Evolutionary conservation across 306 rosid genomes (phyloP).

Genomic region (Lathyrus sativus): DNA sequence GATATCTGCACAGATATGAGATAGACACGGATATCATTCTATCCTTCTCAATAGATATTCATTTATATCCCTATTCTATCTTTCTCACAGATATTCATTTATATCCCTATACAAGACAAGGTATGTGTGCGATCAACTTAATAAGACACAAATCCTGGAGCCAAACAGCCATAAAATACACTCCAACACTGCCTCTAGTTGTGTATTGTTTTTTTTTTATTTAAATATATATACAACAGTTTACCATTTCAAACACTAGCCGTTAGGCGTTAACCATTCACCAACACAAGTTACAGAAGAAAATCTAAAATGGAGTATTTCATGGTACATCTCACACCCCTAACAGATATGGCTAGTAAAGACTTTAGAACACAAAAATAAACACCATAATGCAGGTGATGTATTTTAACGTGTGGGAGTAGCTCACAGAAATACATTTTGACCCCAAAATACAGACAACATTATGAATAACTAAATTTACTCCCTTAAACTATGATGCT

Average conservation of each 20-base stretch:
- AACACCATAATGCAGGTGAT: conserved; percentile 16
- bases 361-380: conserved; percentile 10
- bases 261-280: background rate
- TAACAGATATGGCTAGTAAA: background rate
- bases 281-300: background rate
- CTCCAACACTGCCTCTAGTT: background rate
- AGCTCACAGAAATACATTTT: background rate
- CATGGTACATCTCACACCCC: conserved; percentile 1
- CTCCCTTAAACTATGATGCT: conserved; percentile 27
- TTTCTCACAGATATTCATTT: too few species aligned
- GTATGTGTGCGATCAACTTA: too few species aligned
- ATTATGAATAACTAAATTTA: conserved; percentile 18
- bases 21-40: too few species aligned
- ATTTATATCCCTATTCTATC: too few species aligned
- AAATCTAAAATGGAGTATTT: background rate
- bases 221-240: background rate
- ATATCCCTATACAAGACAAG: too few species aligned
- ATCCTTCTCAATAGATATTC: too few species aligned
- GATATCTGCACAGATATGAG: too few species aligned
- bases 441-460: conserved; percentile 13
- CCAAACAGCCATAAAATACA: background rate
- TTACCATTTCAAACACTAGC: background rate
- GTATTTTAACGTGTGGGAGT: background rate
- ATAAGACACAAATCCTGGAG: background rate
- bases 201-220: background rate